Percentiles rank a stretch among this genome's conserved stretches.
Evolutionary conservation across 2,329 filamentous ascomycete species (phyloP).

Genomic region (Fusarium stilboides): DNA sequence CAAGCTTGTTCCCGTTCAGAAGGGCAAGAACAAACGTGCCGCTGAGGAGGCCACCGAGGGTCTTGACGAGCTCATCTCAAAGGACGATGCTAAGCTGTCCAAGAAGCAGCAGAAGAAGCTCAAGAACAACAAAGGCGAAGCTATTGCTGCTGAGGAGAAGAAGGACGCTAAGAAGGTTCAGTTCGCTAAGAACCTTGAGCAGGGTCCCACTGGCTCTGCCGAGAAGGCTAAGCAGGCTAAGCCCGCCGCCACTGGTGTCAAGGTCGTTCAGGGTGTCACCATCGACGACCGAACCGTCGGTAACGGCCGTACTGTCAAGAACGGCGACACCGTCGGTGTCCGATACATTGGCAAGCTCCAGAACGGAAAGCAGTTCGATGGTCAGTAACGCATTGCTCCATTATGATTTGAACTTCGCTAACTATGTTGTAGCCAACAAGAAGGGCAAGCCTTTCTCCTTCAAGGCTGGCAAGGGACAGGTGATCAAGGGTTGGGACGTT

Average conservation of each 20-base stretch:
- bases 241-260: slow-evolving; percentile 73
- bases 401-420: slow-evolving; percentile 31
- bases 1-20: slow-evolving; percentile 71
- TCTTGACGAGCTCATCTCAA: slow-evolving; percentile 89
- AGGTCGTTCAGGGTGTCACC: slow-evolving; percentile 88
- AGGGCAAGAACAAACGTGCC: slow-evolving; percentile 94
- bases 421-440: slow-evolving; percentile 83
- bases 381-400: slow-evolving; percentile 66
- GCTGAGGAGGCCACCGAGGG: slow-evolving; percentile 79
- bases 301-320: slow-evolving; percentile 87
- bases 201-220: slow-evolving; percentile 86
- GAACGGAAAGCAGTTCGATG: slow-evolving; percentile 95
- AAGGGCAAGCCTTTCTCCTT: slow-evolving; percentile 98
- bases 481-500: slow-evolving; percentile 99
- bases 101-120: slow-evolving; percentile 99
- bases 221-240: slow-evolving; percentile 59
- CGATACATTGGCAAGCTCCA: slow-evolving; percentile 98
- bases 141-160: slow-evolving; percentile 74
- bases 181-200: slow-evolving; percentile 99
- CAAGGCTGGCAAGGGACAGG: slow-evolving; percentile 93
- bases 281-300: slow-evolving; percentile 97
- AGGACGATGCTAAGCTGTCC: slow-evolving; percentile 83
- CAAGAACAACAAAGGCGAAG: slow-evolving; percentile 98
- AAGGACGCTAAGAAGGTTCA: slow-evolving; percentile 91
- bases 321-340: slow-evolving; percentile 91